A percentile compares a stretch with the other conserved stretches of the same genome.
phyloP scores from a whole-genome alignment of 2,329 filamentous ascomycete species.

The Penicillium frequentans region DNA sequence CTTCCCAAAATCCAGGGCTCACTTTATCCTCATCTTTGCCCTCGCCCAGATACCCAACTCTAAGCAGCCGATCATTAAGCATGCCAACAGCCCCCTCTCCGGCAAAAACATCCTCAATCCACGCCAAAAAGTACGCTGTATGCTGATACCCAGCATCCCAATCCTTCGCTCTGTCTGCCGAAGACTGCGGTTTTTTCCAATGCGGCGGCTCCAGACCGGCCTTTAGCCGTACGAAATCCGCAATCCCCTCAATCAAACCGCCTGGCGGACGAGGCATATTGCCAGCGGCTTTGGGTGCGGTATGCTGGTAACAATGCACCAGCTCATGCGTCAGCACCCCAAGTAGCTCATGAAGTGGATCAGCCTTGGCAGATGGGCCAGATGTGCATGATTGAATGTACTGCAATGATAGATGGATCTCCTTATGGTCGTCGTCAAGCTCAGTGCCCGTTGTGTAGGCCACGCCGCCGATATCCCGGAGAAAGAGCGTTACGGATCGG shows the following conservation, averaged over 20 bases:
- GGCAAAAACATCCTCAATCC: slow-evolving; percentile 72
- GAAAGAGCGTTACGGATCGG: slow-evolving; percentile 79
- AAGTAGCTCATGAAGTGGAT: slow-evolving; percentile 61
- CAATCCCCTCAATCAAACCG: slow-evolving; percentile 85
- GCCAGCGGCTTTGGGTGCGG: slow-evolving; percentile 53
- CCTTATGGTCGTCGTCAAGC: slow-evolving; percentile 83
- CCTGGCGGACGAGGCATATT: slow-evolving; percentile 51
- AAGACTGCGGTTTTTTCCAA: slow-evolving; percentile 62
- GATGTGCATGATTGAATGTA: slow-evolving; percentile 59
- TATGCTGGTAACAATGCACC: slow-evolving; percentile 91
- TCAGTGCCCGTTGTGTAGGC: slow-evolving; percentile 84
- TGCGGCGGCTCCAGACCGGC: slow-evolving; percentile 75
- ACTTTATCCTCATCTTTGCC: slow-evolving; percentile 4
- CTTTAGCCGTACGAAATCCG: slow-evolving; percentile 85
- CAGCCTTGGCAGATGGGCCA: slow-evolving; percentile 18
- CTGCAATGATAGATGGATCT: slow-evolving; percentile 80
- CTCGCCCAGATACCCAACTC: slow-evolving; percentile 37
- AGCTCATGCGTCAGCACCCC: slow-evolving; percentile 91
- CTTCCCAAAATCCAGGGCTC: slow-evolving; percentile 33
- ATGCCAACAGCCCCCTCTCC: slow-evolving; percentile 65
- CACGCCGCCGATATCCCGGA: slow-evolving; percentile 78
- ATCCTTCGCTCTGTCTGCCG: slow-evolving; percentile 53
- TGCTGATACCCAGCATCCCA: slow-evolving; percentile 91
- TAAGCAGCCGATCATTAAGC: slow-evolving; percentile 40
- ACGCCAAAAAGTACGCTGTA: slow-evolving; percentile 88